These are phyloP conservation scores for Xerocomellus intermedius DNA, from an alignment of 768 basidiomycete genomes.

Conservation along the genomic window DNA sequence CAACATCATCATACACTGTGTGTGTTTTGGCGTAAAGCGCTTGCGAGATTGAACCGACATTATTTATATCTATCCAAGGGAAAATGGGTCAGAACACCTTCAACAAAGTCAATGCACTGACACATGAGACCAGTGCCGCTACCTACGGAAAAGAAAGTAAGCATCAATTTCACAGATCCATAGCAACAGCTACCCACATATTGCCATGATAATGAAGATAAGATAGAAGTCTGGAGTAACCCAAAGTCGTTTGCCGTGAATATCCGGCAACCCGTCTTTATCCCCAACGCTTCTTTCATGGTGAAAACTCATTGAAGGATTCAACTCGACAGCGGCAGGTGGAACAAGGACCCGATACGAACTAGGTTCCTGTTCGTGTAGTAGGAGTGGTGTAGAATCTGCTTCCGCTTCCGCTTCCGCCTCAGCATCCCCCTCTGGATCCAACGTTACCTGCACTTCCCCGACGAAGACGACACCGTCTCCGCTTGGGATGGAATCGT, in stretches of 20 bases:
- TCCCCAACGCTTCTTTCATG: constrained; percentile 4
- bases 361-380: constrained; percentile 15
- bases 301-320: constrained; percentile 8
- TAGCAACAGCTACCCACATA: constrained; percentile 43
- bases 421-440: constrained; percentile 11
- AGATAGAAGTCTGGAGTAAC: constrained; percentile 62
- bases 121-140: constrained; percentile 79
- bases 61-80: constrained; percentile 67
- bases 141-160: constrained; percentile 38
- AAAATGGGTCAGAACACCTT: background rate
- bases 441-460: constrained; percentile 17
- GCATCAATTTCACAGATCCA: background rate
- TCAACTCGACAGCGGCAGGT: constrained; percentile 24
- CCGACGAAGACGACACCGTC: constrained; percentile 24
- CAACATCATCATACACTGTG: constrained; percentile 60
- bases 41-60: constrained; percentile 78
- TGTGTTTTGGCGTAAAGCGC: constrained; percentile 62
- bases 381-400: constrained; percentile 23
- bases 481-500: constrained; percentile 16
- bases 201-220: constrained; percentile 50
- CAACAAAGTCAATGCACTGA: constrained; percentile 30
- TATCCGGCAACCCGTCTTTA: constrained; percentile 42
- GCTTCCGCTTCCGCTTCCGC: constrained; percentile 19
- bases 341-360: constrained; percentile 23
- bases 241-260: constrained; percentile 54